A percentile compares a stretch with the other conserved stretches of the same genome.
These are phyloP conservation scores for Solanum corneliomulleri DNA, from an alignment of 257 asterid genomes.

Conservation along the genomic window DNA sequence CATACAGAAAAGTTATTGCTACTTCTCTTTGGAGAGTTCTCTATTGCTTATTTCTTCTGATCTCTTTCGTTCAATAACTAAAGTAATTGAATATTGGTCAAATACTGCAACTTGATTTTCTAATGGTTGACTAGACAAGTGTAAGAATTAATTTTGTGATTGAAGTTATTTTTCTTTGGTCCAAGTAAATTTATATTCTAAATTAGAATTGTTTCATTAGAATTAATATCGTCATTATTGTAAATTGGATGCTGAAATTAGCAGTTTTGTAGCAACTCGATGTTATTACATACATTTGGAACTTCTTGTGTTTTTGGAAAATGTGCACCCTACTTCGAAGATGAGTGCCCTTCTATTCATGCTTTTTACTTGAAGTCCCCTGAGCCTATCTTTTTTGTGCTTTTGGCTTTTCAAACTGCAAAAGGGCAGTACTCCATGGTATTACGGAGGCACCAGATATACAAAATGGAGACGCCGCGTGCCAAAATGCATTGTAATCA, in stretches of 20 bases:
- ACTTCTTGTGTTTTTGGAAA: neutral
- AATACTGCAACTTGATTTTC: neutral
- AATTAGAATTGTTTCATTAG: neutral
- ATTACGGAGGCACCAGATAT: neutral
- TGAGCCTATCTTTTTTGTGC: neutral
- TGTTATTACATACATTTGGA: neutral
- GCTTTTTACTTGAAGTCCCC: neutral
- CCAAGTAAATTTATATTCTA: neutral
- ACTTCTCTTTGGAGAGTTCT: neutral
- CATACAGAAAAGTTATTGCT: neutral
- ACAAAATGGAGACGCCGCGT: neutral
- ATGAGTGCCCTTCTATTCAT: neutral
- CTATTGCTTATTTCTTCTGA: neutral
- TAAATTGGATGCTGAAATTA: neutral
- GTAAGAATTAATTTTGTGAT: neutral
- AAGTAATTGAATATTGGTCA: neutral
- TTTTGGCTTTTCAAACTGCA: neutral
- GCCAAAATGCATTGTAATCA: neutral
- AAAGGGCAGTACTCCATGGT: neutral
- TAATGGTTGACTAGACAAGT: neutral
- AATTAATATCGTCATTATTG: neutral
- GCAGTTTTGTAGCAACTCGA: neutral
- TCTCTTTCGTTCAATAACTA: neutral
- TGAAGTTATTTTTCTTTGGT: neutral
- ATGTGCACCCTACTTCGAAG: neutral